Base-by-base conservation (phyloP, 768 basidiomycete genomes). In the Chalciporus sphaerocephalus region DNA sequence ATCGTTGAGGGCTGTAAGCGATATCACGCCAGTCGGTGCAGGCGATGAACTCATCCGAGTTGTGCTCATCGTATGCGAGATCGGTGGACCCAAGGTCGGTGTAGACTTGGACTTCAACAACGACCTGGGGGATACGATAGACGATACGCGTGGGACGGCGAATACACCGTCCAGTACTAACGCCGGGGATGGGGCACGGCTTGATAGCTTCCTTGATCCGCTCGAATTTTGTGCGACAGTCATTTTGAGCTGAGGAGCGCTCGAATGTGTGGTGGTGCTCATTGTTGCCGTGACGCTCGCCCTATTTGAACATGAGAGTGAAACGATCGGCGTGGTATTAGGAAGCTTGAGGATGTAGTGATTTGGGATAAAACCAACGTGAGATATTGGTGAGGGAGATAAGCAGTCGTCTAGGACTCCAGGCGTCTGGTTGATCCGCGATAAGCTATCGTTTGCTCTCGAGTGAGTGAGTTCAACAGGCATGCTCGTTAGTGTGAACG, bases 101-200 rank as follows among this genome's bases (percentile, higher is more conserved):
- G 18, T 11, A 9, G 21, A 38, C 20, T 46, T 54, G 25, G 32
- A 22, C 21, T 17, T 17, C n/a, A n/a, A n/a, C n/a, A n/a, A n/a
- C n/a, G n/a, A n/a, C 10, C 13, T 30, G 4, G 44, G 25, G 9
- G 21, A 35, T 32, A 18, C n/a, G 32, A 8, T 1, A 33, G 6
- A 0, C 1, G 30, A 10, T 1, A 22, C 6, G 9, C 12, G 25
- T 1, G 58, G 45, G 38, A 60, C 48, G 10, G 55, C 55, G 4
- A 59, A 59, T 17, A 59, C 46, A 6, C 58, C 58, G 2, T 59
- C 58, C 23, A 59, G 38, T 0, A 59, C 52, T 25, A 59, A 8
- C 0, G 49, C 49, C 2, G 57, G 57, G 18, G 57, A 47, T 3
- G 15, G 11, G 9, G 2, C 13, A 1, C 43, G 51, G 24, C 17